Percentiles rank a stretch among this genome's conserved stretches.
Conservation (phyloP, 805 yeast genomes). For the Saccharomycopsis vini region DNA sequence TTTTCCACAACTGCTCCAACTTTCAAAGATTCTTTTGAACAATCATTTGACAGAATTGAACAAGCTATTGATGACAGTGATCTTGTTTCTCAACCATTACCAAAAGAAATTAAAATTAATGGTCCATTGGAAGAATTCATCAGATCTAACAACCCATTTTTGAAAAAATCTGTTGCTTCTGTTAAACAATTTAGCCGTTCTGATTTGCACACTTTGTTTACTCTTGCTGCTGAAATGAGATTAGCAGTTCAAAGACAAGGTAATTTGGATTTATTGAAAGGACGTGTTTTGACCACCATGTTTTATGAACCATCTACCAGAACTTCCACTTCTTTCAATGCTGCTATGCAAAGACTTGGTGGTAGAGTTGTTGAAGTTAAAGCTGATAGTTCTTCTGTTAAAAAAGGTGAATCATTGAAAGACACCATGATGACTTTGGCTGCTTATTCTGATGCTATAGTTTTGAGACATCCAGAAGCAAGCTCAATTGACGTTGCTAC, state of each 20-base stretch:
- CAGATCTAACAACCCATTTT: conserved; percentile 80
- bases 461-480: conserved; percentile 90
- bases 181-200: conserved; percentile 82
- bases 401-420: conserved; percentile 96
- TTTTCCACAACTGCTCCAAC: conserved; percentile 6
- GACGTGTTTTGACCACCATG: conserved; percentile 86
- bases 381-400: conserved; percentile 83
- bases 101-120: conserved; percentile 64
- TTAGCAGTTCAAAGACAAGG: conserved; percentile 95
- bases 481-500: conserved; percentile 91
- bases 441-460: conserved; percentile 94
- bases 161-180: conserved; percentile 78
- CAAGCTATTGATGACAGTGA: conserved; percentile 56
- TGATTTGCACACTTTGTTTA: conserved; percentile 85
- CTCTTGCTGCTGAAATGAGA: conserved; percentile 97
- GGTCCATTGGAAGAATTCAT: conserved; percentile 72
- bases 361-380: conserved; percentile 90
- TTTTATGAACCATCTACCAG: conserved; percentile 98
- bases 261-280: conserved; percentile 80
- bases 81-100: conserved; percentile 64
- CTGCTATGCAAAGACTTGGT: conserved; percentile 99
- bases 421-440: conserved; percentile 94
- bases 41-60: conserved; percentile 29
- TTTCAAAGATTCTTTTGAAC: conserved; percentile 22
- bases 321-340: conserved; percentile 93